phyloP scores from a whole-genome alignment of 306 rosid species.

The Citrullus amarus region DNA sequence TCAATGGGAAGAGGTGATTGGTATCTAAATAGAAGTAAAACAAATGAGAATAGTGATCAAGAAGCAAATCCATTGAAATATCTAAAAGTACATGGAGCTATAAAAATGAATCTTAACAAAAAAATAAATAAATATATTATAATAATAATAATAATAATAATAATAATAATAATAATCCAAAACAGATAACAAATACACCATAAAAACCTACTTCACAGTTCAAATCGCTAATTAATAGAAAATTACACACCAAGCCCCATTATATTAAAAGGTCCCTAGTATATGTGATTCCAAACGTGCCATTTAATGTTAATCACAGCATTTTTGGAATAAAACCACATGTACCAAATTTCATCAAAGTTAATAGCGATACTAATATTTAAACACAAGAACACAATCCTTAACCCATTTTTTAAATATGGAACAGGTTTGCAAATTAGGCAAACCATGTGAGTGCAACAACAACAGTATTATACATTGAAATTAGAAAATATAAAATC shows the following conservation, averaged over 20 bases:
- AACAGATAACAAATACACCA: background rate
- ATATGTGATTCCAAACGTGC: background rate
- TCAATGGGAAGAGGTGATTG: conserved; percentile 75
- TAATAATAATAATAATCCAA: background rate
- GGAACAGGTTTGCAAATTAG: background rate
- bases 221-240: background rate
- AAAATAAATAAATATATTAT: too few species aligned
- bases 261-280: background rate
- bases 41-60: background rate
- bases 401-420: background rate
- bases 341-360: background rate
- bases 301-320: background rate
- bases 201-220: background rate
- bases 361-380: background rate
- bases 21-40: conserved; percentile 31
- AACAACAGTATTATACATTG: background rate
- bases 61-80: background rate
- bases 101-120: background rate
- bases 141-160: too few species aligned
- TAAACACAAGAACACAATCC: background rate
- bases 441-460: background rate
- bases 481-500: background rate
- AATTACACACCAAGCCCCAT: background rate
- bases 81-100: background rate
- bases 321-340: background rate